Evolutionary conservation across 768 basidiomycete species (phyloP), one percentile per base, ranked within the genome.

Genomic region (Rhizopogon rudus): DNA sequence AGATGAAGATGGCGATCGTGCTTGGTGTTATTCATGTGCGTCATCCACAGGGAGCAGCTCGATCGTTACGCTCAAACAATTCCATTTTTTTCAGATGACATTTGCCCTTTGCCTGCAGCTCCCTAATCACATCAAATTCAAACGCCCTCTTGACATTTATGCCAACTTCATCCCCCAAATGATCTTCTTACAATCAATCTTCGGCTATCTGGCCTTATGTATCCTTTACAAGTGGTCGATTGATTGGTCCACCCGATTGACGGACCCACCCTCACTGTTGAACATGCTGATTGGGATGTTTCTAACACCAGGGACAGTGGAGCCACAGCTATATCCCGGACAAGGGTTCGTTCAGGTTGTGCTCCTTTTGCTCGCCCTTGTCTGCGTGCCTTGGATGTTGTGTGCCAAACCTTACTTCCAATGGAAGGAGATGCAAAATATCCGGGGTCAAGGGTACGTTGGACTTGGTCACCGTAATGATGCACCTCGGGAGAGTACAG

Each of bases 1-100:
- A 98, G 85, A 99, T 99, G 97, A 98, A 99, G 77, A 93, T 98
- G 93, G 91, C 93, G 20, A 87, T 99, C 65, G 83, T 98, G 37
- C 72, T 99, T 52, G 97, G 97, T 69, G 95, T 99, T 60, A 89
- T 90, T 57, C 96, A 99, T 71, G 96, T 98, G 74, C 63, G 86
- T 73, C 50, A 42, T 40, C 40, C 43, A 39, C 45, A 31, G 51
- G 6, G 28, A 25, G 51, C 28, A 12, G 6, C 28, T 43, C 14
- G 12, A 52, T 52, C 13, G n/a, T 37, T 9, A 37, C 20, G 48
- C 29, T 51, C 55, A 29, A 57, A 56, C 55, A 59, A 54, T 67
- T 45, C 29, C 54, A 44, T 20, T 63, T 54, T 31, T 12, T 53
- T 22, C 60, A 99, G 96, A 99, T 99, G 97, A 93, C 96, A 16